Evolutionary conservation across 208 protist genomes (phyloP), one percentile per base, ranked within the genome.

Genomic region (Sergeia podlipaevii): DNA sequence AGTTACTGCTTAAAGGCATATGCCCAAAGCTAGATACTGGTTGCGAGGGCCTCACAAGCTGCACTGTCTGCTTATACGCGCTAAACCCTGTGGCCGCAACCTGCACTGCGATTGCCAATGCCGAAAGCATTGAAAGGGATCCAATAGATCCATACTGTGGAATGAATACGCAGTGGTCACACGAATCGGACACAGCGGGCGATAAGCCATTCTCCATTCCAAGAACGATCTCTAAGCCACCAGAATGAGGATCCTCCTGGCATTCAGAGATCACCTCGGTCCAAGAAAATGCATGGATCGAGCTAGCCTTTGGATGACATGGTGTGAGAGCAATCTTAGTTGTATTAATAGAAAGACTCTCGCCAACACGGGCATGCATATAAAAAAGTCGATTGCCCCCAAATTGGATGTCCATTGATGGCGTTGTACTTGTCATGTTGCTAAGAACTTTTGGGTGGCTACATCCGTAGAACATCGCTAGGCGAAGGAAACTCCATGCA

Each of bases 181-280:
- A 89, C 18, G 69, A 11, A 7, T 59, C 50, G 24, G 29, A 39
- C 4, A 89, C 47, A 3, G 20, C 17, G 5, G 59, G 34, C 0
- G 77, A 85, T 21, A 94, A 42, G 8, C 86, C 86, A 55, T 94
- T 94, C 41, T 94, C 82, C 82, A 91, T 91, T 3, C 86, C 86
- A 2, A 94, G 59, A 2, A 94, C 78, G 21, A 94, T 60, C 29
- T 90, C 73, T 4, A 89, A 53, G 0, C 69, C 70, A 3, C 24
- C 39, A 13, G 46, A 47, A 0, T 43, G 21, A 1, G 21, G 27
- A 1, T 38, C 28, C 10, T 39, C 48, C 7, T n/a, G 11, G 17
- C 28, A 4, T 42, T 44, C 21, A 7, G 18, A 10, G 36, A 45
- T 15, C 27, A 20, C 42, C n/a, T 36, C 27, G 28, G 20, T 27